Evolutionary conservation across 164 flowering plant species (phyloP).

Genomic region (Berberis vulgaris): DNA sequence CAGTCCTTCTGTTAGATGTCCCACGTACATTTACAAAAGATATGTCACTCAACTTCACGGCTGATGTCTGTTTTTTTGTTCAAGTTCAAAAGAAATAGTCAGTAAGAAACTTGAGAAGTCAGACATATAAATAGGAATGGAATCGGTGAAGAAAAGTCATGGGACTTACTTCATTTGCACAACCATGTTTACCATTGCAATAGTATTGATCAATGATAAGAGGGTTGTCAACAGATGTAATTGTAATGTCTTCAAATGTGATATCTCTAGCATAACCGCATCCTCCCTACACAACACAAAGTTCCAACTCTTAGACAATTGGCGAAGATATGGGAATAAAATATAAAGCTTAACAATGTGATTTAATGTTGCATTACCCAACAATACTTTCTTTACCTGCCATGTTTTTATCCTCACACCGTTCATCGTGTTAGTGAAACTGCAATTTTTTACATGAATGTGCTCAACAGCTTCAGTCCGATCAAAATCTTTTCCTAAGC

Average conservation of each 20-base stretch:
- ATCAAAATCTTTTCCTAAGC: slow-evolving; percentile 32
- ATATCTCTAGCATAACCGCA: slow-evolving; percentile 31
- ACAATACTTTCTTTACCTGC: slow-evolving; percentile 5
- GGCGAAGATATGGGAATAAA: too few relatives aligned
- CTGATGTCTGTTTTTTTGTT: too few relatives aligned
- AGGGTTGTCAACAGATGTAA: slow-evolving; percentile 11
- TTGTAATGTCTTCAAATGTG: slow-evolving; percentile 13
- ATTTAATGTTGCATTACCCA: not conserved
- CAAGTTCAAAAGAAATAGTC: too few relatives aligned
- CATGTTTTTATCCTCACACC: slow-evolving; percentile 61
- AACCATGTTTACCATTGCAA: not conserved
- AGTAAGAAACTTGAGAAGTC: too few relatives aligned
- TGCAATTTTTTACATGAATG: slow-evolving; percentile 27
- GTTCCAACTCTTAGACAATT: too few relatives aligned
- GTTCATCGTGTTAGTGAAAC: slow-evolving; percentile 22
- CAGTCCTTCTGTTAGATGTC: too few relatives aligned
- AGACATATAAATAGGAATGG: too few relatives aligned
- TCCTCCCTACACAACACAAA: slow-evolving; percentile 20
- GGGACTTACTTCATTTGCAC: not conserved
- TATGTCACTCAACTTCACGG: too few relatives aligned
- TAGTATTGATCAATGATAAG: slow-evolving; percentile 7
- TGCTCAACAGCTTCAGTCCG: slow-evolving; percentile 26
- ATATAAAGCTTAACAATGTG: not conserved
- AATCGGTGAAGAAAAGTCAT: slow-evolving; percentile 6
- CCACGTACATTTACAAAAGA: too few relatives aligned